Conservation (phyloP, 805 yeast genomes). For the Torulaspora franciscae region DNA sequence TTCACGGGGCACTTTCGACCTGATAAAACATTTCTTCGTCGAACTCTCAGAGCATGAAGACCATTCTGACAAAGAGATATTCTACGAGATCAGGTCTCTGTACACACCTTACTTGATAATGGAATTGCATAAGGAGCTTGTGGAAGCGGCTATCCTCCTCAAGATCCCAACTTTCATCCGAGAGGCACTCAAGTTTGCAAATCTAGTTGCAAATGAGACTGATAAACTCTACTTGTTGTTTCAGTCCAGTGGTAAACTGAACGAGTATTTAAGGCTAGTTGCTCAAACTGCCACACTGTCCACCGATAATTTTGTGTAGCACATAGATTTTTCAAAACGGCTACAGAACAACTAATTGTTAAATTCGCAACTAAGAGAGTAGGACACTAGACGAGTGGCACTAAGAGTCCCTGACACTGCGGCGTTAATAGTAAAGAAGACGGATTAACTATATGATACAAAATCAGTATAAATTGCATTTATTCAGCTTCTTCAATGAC, state of each 20-base stretch:
- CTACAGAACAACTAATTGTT: no score
- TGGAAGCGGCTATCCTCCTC: constrained; percentile 38
- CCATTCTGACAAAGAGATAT: constrained; percentile 38
- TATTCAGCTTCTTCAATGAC: constrained; percentile 64
- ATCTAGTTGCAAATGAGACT: constrained; percentile 62
- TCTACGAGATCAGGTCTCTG: constrained; percentile 53
- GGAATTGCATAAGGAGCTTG: constrained; percentile 55
- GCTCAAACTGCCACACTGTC: constrained; percentile 51
- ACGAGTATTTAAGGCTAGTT: constrained; percentile 48
- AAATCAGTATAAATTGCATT: constrained; percentile 10
- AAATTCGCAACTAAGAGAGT: no score
- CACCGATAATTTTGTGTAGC: constrained; percentile 18
- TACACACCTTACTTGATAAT: constrained; percentile 72
- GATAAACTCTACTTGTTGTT: constrained; percentile 60
- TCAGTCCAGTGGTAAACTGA: constrained; percentile 48
- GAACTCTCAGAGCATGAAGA: constrained; percentile 28
- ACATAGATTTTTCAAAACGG: no score
- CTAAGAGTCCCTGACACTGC: no score
- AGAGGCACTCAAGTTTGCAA: constrained; percentile 56
- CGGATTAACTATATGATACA: constrained; percentile 10
- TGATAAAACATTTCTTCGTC: constrained; percentile 32
- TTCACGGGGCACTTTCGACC: constrained; percentile 23
- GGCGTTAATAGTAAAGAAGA: not conserved
- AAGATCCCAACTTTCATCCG: constrained; percentile 43
- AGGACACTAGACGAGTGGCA: no score